These are phyloP conservation scores for Thielaviopsis musarum DNA, from an alignment of 2,329 filamentous ascomycete species.

Conservation along the genomic window DNA sequence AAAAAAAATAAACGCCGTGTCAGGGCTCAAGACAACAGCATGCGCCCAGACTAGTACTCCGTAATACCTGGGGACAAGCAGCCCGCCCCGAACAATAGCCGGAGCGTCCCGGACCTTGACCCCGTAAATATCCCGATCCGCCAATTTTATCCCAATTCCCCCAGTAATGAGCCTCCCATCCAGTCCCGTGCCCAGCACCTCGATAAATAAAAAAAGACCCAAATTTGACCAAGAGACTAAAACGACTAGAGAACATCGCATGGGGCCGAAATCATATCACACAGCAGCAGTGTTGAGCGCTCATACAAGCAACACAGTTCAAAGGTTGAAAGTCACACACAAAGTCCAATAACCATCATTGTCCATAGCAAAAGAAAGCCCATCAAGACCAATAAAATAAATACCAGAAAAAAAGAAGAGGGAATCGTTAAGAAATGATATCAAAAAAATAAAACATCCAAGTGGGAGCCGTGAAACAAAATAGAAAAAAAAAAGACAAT, in stretches of 20 bases:
- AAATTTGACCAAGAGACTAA: neutral
- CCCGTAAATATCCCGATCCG: neutral
- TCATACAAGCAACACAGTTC: too few species aligned
- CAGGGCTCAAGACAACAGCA: neutral
- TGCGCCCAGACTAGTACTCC: neutral
- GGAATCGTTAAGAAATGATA: slow-evolving; percentile 8
- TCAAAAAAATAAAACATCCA: slow-evolving; percentile 7
- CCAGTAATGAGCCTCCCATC: neutral
- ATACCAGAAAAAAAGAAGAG: slow-evolving; percentile 6
- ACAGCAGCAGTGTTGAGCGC: too few species aligned
- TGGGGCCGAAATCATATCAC: neutral
- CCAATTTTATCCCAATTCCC: neutral
- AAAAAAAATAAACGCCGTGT: neutral
- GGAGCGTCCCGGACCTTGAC: neutral
- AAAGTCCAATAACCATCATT: neutral
- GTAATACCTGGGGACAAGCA: neutral
- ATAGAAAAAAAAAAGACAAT: slow-evolving; percentile 1
- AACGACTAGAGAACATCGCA: neutral
- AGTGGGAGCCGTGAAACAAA: slow-evolving; percentile 5
- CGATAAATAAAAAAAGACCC: neutral
- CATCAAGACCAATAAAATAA: neutral
- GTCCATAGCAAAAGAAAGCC: neutral
- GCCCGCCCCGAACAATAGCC: neutral
- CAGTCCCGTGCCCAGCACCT: neutral
- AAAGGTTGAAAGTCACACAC: neutral